phyloP scores from a whole-genome alignment of 352 stramenopile genomes.

The Blastocystis sp. region DNA sequence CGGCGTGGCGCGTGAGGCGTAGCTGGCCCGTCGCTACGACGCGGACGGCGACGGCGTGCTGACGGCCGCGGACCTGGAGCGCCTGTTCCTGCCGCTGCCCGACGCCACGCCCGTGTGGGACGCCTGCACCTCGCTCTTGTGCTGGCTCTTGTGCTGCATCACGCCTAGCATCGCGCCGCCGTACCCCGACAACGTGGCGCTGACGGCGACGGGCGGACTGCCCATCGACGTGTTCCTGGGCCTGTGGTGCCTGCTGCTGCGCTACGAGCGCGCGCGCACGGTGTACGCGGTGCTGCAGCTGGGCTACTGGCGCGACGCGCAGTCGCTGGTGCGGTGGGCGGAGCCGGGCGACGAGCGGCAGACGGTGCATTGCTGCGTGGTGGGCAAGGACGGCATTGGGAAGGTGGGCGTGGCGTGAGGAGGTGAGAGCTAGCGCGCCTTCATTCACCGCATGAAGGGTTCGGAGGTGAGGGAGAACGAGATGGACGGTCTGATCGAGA shows the following conservation, averaged over 20 bases:
- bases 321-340: not conserved
- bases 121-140: not conserved
- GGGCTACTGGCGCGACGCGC: not conserved
- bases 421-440: not conserved
- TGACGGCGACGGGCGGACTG: not conserved
- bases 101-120: not conserved
- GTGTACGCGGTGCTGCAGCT: constrained; percentile 16
- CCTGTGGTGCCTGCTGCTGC: constrained; percentile 20
- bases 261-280: not conserved
- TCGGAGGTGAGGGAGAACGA: too few relatives aligned
- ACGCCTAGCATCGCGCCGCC: not conserved
- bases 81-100: not conserved
- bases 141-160: not conserved
- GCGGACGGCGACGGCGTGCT: constrained; percentile 10
- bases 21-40: constrained; percentile 20
- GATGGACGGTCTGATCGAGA: too few relatives aligned
- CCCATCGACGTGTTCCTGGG: not conserved
- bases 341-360: not conserved
- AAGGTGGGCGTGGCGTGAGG: not conserved
- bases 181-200: not conserved
- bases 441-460: too few relatives aligned
- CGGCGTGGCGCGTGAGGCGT: not conserved
- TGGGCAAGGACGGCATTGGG: not conserved
- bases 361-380: not conserved
- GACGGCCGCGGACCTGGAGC: not conserved